phyloP scores from a whole-genome alignment of 148 eudicot species.

The Tetragonia tetragonoides region DNA sequence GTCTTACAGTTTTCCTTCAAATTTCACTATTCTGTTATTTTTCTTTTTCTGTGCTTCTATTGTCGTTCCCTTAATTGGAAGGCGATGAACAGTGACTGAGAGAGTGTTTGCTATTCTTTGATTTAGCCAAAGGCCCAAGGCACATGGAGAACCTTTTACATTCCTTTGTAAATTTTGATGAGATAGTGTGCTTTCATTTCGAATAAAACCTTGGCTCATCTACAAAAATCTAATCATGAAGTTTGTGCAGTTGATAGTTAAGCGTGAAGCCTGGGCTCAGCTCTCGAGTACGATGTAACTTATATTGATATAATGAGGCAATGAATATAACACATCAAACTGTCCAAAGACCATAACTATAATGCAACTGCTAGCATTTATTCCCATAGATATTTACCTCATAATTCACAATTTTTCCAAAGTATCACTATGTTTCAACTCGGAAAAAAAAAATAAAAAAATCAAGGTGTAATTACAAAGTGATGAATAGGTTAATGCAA shows the following conservation, averaged over 20 bases:
- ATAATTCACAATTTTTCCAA: not conserved
- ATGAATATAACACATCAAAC: not conserved
- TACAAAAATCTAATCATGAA: too few relatives aligned
- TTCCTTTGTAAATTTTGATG: too few relatives aligned
- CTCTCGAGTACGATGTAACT: too few relatives aligned
- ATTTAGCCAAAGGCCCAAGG: too few relatives aligned
- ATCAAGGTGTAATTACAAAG: slow-evolving; percentile 9
- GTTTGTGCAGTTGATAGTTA: too few relatives aligned
- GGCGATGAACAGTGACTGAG: not conserved
- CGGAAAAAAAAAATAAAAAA: not conserved
- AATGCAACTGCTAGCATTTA: not conserved
- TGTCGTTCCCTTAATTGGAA: not conserved
- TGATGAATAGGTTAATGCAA: slow-evolving; percentile 4
- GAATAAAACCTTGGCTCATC: too few relatives aligned
- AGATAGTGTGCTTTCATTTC: too few relatives aligned
- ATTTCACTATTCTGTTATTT: not conserved
- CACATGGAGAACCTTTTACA: too few relatives aligned
- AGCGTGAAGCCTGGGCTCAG: too few relatives aligned
- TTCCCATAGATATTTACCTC: not conserved
- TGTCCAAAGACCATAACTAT: not conserved
- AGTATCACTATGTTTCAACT: too few relatives aligned
- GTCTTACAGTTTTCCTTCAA: not conserved
- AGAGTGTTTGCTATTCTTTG: too few relatives aligned
- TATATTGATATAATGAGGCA: too few relatives aligned
- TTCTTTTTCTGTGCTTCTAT: not conserved